Conservation (phyloP, 2,329 filamentous ascomycete genomes). For the Colletotrichum tabaci region DNA sequence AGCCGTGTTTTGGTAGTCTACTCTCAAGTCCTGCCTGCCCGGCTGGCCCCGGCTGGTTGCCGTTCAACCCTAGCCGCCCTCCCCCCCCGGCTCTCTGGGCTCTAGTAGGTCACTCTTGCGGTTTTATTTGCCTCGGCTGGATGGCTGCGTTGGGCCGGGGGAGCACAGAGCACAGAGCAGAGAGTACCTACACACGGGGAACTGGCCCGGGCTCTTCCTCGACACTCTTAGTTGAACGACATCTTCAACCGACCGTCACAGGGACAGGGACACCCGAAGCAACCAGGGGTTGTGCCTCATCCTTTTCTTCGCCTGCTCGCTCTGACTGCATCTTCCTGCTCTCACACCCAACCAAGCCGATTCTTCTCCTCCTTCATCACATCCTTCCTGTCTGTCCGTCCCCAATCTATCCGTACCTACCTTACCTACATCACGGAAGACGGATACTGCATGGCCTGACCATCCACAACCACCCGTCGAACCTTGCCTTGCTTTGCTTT, state of each 20-base stretch:
- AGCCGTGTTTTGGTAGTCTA: background rate
- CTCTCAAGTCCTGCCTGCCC: background rate
- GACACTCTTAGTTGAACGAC: slow-evolving; percentile 40
- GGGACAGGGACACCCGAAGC: background rate
- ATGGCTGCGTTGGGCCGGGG: slow-evolving; percentile 20
- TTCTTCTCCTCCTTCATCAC: slow-evolving; percentile 17
- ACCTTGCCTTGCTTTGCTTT: background rate
- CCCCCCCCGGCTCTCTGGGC: background rate
- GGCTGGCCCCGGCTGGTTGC: slow-evolving; percentile 3
- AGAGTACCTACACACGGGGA: slow-evolving; percentile 21
- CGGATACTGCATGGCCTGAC: slow-evolving; percentile 3
- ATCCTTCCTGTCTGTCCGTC: slow-evolving; percentile 4
- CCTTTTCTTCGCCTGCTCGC: slow-evolving; percentile 3
- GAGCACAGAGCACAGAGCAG: slow-evolving; percentile 13
- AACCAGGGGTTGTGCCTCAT: background rate
- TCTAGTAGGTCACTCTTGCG: slow-evolving; percentile 20
- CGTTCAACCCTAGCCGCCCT: background rate
- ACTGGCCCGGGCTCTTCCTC: slow-evolving; percentile 31
- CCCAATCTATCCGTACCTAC: no score
- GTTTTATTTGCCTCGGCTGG: slow-evolving; percentile 24
- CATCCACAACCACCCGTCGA: background rate
- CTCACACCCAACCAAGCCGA: background rate
- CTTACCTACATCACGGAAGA: background rate
- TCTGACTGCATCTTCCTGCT: background rate
- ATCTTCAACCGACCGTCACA: slow-evolving; percentile 39